These are phyloP conservation scores for Coriolopsis trogii DNA, from an alignment of 1,284 basidiomycete species.

Conservation along the genomic window DNA sequence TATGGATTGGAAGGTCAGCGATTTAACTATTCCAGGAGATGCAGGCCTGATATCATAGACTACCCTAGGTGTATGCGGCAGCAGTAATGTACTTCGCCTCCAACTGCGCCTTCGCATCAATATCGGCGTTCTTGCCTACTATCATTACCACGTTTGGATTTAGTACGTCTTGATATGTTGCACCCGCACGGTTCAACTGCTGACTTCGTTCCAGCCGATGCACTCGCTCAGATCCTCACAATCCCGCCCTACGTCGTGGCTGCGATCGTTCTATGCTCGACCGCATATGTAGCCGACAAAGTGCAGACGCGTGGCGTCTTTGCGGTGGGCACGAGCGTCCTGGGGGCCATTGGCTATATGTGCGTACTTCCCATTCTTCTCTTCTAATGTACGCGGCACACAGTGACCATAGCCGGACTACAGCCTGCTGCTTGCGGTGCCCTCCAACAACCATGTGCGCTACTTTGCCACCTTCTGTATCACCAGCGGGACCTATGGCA, in stretches of 20 bases:
- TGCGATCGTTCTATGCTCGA: slow-evolving; percentile 61
- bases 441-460: slow-evolving; percentile 50
- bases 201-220: slow-evolving; percentile 41
- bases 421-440: slow-evolving; percentile 54
- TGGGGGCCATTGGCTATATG: slow-evolving; percentile 71
- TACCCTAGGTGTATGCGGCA: slow-evolving; percentile 55
- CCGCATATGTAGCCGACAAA: slow-evolving; percentile 72
- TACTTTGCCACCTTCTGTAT: slow-evolving; percentile 76
- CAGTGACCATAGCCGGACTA: not conserved
- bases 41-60: not conserved
- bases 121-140: slow-evolving; percentile 84
- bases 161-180: slow-evolving; percentile 34
- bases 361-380: slow-evolving; percentile 34
- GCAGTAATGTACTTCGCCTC: slow-evolving; percentile 77
- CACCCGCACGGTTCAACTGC: not conserved
- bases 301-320: slow-evolving; percentile 71
- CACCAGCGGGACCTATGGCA: slow-evolving; percentile 69
- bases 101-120: slow-evolving; percentile 78
- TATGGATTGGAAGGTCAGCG: slow-evolving; percentile 65
- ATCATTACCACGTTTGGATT: slow-evolving; percentile 76
- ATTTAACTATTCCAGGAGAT: slow-evolving; percentile 18
- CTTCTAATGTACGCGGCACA: not conserved
- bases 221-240: slow-evolving; percentile 69
- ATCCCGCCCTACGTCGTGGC: slow-evolving; percentile 84
- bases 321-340: slow-evolving; percentile 48